Conservation (phyloP, 371 early-diverging fungal species). For the Apophysomyces ossiformis region DNA sequence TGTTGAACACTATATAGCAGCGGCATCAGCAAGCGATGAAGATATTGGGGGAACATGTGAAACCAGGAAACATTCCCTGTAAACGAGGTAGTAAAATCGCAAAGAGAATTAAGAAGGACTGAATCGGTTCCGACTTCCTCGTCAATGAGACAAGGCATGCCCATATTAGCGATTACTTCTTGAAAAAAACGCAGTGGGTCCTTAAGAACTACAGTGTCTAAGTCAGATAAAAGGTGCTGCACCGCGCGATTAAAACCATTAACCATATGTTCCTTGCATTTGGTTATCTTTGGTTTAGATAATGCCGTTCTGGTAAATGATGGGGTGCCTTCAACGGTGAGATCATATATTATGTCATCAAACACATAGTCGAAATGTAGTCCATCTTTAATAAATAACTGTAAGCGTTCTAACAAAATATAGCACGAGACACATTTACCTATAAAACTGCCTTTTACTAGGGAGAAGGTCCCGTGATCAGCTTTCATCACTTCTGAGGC, state of each 20-base stretch:
- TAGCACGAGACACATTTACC: too few species aligned
- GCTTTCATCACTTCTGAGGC: constrained; percentile 41
- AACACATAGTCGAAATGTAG: constrained; percentile 37
- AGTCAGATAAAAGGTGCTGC: constrained; percentile 9
- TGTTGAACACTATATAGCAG: constrained; percentile 22
- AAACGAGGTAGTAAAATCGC: constrained; percentile 37
- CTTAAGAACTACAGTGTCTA: constrained; percentile 11
- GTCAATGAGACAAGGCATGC: constrained; percentile 35
- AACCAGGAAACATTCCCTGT: constrained; percentile 27
- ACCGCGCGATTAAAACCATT: constrained; percentile 20
- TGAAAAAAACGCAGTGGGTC: constrained; percentile 29
- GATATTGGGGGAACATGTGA: constrained; percentile 18
- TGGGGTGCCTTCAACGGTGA: not conserved
- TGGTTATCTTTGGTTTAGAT: constrained; percentile 15
- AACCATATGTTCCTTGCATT: too few species aligned
- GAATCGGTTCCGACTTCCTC: constrained; percentile 28
- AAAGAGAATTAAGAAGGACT: constrained; percentile 35
- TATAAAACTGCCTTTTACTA: constrained; percentile 25
- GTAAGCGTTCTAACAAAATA: too few species aligned
- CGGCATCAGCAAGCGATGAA: constrained; percentile 32
- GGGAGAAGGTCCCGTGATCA: constrained; percentile 21
- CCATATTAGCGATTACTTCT: constrained; percentile 41
- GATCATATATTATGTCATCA: constrained; percentile 25
- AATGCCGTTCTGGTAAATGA: constrained; percentile 26
- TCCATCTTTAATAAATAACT: constrained; percentile 17